Conservation (phyloP, 2,329 filamentous ascomycete species). For the Pezicula radicicola region DNA sequence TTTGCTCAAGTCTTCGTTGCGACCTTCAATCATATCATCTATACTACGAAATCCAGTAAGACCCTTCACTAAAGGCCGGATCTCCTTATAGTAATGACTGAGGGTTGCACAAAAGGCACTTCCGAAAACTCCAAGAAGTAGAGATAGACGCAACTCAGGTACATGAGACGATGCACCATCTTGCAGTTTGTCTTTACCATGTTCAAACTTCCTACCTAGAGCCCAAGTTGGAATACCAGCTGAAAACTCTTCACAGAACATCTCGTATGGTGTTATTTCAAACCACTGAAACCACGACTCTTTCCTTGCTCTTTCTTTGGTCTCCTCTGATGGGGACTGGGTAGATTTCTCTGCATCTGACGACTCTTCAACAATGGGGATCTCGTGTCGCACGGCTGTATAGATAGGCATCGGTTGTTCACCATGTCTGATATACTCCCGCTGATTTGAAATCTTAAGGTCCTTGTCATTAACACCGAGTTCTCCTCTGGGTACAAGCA, state of each 20-base stretch:
- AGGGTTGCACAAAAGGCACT: conserved; percentile 95
- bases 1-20: conserved; percentile 81
- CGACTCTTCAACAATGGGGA: conserved; percentile 60
- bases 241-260: conserved; percentile 89
- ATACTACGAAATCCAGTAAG: conserved; percentile 73
- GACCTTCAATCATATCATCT: conserved; percentile 78
- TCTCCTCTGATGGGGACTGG: conserved; percentile 39
- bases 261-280: conserved; percentile 90
- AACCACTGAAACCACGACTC: conserved; percentile 98
- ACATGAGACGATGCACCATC: conserved; percentile 67
- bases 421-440: conserved; percentile 71
- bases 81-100: conserved; percentile 93
- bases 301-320: conserved; percentile 49
- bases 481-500: conserved; percentile 84
- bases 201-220: conserved; percentile 76
- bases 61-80: conserved; percentile 76
- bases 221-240: conserved; percentile 96
- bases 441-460: conserved; percentile 88
- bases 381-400: conserved; percentile 92
- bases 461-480: conserved; percentile 72
- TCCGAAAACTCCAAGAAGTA: conserved; percentile 92
- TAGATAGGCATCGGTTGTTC: conserved; percentile 90
- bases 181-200: conserved; percentile 63
- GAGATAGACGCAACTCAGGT: conserved; percentile 79
- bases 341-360: conserved; percentile 32